Conservation (phyloP, 805 yeast genomes). For the Saturnispora silvae region DNA sequence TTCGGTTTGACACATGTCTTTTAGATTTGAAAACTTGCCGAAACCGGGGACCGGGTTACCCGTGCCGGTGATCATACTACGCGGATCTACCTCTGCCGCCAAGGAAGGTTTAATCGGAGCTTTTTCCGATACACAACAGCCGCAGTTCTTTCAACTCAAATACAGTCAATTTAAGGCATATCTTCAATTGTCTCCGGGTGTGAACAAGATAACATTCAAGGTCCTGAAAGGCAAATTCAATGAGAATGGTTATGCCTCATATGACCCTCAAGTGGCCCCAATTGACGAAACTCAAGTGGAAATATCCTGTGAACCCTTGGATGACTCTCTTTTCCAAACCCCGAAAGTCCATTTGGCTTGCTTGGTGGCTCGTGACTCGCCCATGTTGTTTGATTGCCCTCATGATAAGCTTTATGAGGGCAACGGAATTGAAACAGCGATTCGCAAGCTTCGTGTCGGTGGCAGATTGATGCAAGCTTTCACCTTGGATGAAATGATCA, state of each 20-base stretch:
- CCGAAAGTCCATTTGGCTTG: constrained; percentile 78
- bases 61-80: constrained; percentile 39
- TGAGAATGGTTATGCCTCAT: constrained; percentile 26
- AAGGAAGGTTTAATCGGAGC: constrained; percentile 32
- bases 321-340: constrained; percentile 28
- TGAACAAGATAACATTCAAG: constrained; percentile 44
- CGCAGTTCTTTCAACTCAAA: constrained; percentile 60
- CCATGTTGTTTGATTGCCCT: constrained; percentile 62
- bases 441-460: constrained; percentile 65
- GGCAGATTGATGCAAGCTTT: constrained; percentile 85
- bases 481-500: constrained; percentile 81
- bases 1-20: too few species aligned
- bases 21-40: constrained; percentile 27
- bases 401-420: constrained; percentile 42
- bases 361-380: constrained; percentile 67
- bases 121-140: constrained; percentile 43
- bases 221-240: constrained; percentile 30
- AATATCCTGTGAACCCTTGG: constrained; percentile 43
- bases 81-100: constrained; percentile 31
- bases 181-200: constrained; percentile 47
- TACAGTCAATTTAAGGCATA: constrained; percentile 69
- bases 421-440: constrained; percentile 58
- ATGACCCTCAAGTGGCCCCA: constrained; percentile 9
- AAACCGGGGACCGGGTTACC: constrained; percentile 26
- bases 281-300: constrained; percentile 14